Evolutionary conservation across 345 rosid genomes (phyloP).

Genomic region (Brassica juncea): DNA sequence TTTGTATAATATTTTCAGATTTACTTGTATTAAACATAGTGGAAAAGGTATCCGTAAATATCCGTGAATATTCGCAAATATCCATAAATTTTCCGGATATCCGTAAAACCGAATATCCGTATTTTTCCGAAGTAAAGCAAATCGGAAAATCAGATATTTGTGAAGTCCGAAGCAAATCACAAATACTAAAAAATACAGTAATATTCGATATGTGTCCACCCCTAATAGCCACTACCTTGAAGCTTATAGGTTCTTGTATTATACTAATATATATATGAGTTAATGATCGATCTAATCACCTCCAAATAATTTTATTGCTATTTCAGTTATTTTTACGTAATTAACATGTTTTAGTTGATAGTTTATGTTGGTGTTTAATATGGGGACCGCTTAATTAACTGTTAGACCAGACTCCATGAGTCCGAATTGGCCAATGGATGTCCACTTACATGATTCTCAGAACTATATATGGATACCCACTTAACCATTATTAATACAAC

Average conservation of each 20-base stretch:
- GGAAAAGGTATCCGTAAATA: no score
- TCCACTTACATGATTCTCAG: constrained; percentile 43
- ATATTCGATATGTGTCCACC: no score
- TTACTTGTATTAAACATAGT: no score
- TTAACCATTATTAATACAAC: constrained; percentile 27
- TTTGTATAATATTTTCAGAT: no score
- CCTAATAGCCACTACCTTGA: constrained; percentile 19
- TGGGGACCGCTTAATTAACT: constrained; percentile 36
- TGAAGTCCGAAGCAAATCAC: no score
- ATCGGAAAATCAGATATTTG: no score
- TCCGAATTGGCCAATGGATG: constrained; percentile 49
- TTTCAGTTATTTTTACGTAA: background rate
- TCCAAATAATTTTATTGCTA: constrained; percentile 23
- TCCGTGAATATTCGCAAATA: no score
- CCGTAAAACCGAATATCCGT: no score
- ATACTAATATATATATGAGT: constrained; percentile 1
- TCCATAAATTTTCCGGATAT: no score
- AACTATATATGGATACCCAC: constrained; percentile 33
- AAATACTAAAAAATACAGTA: no score
- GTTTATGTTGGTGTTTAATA: constrained; percentile 21
- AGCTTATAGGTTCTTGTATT: constrained; percentile 16
- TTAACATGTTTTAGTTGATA: constrained; percentile 7
- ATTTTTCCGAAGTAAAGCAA: no score
- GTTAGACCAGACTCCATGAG: constrained; percentile 30
- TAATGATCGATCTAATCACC: constrained; percentile 41